phyloP scores from a whole-genome alignment of 2,329 filamentous ascomycete genomes.

The Blastomyces emzantsi region DNA sequence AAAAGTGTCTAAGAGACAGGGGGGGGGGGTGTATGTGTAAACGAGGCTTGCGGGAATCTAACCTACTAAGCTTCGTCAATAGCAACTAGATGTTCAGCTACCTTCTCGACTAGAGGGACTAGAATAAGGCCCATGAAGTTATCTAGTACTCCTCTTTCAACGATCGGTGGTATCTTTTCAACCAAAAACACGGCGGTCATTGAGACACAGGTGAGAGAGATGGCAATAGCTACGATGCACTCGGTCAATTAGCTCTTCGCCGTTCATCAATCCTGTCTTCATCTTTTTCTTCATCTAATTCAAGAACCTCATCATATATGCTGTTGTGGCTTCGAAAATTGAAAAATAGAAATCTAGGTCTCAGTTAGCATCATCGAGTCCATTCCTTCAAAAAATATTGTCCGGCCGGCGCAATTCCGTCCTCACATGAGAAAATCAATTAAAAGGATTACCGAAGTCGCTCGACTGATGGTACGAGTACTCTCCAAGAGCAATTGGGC shows the following conservation, averaged over 20 bases:
- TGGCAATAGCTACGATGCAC: slow-evolving; percentile 53
- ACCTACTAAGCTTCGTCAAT: slow-evolving; percentile 72
- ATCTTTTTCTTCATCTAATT: slow-evolving; percentile 60
- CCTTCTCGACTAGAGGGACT: slow-evolving; percentile 66
- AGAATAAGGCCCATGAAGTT: slow-evolving; percentile 64
- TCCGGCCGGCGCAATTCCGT: neutral
- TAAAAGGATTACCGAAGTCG: slow-evolving; percentile 48
- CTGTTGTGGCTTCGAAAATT: slow-evolving; percentile 69
- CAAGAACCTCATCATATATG: slow-evolving; percentile 66
- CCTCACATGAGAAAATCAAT: slow-evolving; percentile 55
- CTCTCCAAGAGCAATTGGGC: slow-evolving; percentile 40
- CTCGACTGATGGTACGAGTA: slow-evolving; percentile 58
- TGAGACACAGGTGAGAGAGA: slow-evolving; percentile 61
- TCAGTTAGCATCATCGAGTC: neutral
- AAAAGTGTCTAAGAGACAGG: too few species aligned
- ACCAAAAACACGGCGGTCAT: slow-evolving; percentile 67
- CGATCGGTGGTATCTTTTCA: slow-evolving; percentile 57
- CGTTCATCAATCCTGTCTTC: slow-evolving; percentile 53
- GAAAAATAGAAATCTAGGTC: slow-evolving; percentile 52
- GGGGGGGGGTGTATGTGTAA: neutral
- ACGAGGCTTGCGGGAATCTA: neutral
- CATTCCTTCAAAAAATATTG: neutral
- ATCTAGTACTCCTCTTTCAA: slow-evolving; percentile 46
- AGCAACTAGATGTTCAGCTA: slow-evolving; percentile 74
- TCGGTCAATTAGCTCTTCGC: slow-evolving; percentile 61